Percentiles rank a stretch among this genome's conserved stretches.
These are phyloP conservation scores for Trichoderma atrobrunneum DNA, from an alignment of 2,329 filamentous ascomycete species.

Conservation along the genomic window DNA sequence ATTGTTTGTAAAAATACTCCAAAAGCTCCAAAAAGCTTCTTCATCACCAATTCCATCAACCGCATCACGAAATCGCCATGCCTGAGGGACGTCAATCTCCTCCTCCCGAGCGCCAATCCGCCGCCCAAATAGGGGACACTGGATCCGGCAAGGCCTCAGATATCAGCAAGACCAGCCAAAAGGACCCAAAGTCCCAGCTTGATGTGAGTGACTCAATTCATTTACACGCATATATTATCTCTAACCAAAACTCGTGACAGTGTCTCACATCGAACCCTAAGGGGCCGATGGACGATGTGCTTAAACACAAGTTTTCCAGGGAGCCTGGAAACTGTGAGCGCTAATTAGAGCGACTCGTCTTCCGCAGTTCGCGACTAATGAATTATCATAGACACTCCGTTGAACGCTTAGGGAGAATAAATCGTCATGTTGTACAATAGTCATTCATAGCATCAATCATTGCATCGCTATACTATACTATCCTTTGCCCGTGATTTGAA, in stretches of 20 bases:
- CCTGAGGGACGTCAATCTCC: conserved; percentile 77
- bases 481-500: conserved; percentile 22
- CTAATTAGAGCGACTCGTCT: neutral
- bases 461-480: conserved; percentile 6
- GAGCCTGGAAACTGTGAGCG: conserved; percentile 21
- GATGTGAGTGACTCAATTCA: conserved; percentile 38
- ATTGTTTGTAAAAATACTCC: neutral
- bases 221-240: neutral
- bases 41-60: neutral
- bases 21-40: neutral
- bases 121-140: conserved; percentile 59
- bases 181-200: conserved; percentile 51
- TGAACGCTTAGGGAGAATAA: neutral
- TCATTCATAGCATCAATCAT: conserved; percentile 17
- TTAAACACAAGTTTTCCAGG: conserved; percentile 62
- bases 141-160: conserved; percentile 41
- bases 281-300: conserved; percentile 58
- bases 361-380: neutral
- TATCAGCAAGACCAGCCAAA: conserved; percentile 44
- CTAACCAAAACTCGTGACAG: conserved; percentile 30
- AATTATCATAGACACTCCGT: neutral
- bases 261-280: conserved; percentile 64
- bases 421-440: conserved; percentile 1
- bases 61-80: conserved; percentile 48
- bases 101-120: conserved; percentile 64